Conservation (phyloP, 2,329 filamentous ascomycete species). For the Penicillium sp. region DNA sequence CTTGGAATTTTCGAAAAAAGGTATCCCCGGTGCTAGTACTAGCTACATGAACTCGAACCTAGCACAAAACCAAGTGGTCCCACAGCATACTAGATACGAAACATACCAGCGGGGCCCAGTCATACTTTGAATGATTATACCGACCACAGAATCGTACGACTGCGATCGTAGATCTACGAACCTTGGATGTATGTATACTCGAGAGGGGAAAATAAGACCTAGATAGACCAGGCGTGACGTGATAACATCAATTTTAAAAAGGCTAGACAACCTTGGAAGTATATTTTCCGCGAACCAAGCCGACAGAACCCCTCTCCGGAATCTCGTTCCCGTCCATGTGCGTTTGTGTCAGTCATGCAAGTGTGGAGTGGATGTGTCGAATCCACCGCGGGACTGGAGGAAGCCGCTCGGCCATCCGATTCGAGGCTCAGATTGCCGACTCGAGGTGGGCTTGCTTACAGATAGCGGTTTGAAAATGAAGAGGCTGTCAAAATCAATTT, state of each 20-base stretch:
- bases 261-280: no score
- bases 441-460: not conserved
- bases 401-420: slow-evolving; percentile 6
- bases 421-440: slow-evolving; percentile 12
- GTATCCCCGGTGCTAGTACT: not conserved
- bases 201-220: not conserved
- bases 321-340: slow-evolving; percentile 16
- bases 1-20: not conserved
- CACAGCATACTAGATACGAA: not conserved
- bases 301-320: slow-evolving; percentile 2
- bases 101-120: not conserved
- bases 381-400: slow-evolving; percentile 1
- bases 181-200: not conserved
- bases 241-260: no score
- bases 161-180: not conserved
- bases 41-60: not conserved
- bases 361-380: slow-evolving; percentile 15
- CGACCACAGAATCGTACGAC: not conserved
- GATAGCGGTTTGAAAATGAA: not conserved
- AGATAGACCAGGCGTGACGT: not conserved
- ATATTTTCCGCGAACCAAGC: not conserved
- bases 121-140: not conserved
- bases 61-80: not conserved
- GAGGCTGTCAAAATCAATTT: not conserved
- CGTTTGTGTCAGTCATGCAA: slow-evolving; percentile 13